These are phyloP conservation scores for Cladophialophora exuberans DNA, from an alignment of 2,329 filamentous ascomycete species.

Conservation along the genomic window DNA sequence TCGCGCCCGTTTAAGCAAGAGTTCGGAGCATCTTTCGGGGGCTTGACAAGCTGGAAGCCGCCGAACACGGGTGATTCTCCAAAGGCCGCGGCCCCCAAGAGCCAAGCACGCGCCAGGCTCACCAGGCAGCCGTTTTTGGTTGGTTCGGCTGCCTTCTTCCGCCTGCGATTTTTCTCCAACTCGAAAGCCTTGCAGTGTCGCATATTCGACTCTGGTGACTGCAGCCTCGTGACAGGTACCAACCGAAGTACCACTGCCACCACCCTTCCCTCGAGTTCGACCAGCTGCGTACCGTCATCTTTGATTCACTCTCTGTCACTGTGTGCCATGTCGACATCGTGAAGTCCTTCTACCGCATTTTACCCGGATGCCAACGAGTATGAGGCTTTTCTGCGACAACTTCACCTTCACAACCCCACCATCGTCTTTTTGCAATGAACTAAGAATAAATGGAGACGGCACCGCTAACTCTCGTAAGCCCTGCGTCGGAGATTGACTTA, in stretches of 20 bases:
- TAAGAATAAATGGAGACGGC: conserved; percentile 66
- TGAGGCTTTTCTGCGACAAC: no score
- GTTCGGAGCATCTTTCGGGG: not conserved
- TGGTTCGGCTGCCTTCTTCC: not conserved
- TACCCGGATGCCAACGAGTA: not conserved
- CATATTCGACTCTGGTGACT: conserved; percentile 6
- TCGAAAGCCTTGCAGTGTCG: no score
- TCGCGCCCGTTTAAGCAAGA: not conserved
- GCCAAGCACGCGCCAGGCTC: no score
- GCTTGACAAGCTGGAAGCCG: no score
- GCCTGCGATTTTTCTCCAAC: not conserved
- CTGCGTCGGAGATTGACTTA: conserved; percentile 6
- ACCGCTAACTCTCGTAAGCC: conserved; percentile 65
- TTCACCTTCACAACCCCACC: not conserved
- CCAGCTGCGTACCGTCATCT: no score
- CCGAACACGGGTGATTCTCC: no score
- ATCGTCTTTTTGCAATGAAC: not conserved
- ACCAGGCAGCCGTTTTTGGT: not conserved
- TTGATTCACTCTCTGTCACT: no score
- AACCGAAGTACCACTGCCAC: no score
- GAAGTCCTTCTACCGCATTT: no score
- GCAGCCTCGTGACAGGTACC: conserved; percentile 12
- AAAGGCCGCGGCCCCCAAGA: no score
- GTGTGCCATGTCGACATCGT: no score
- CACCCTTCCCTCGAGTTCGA: no score